Percentiles rank a stretch among this genome's conserved stretches.
Conservation (phyloP, 2,329 filamentous ascomycete genomes). For the Fusarium newnesense region DNA sequence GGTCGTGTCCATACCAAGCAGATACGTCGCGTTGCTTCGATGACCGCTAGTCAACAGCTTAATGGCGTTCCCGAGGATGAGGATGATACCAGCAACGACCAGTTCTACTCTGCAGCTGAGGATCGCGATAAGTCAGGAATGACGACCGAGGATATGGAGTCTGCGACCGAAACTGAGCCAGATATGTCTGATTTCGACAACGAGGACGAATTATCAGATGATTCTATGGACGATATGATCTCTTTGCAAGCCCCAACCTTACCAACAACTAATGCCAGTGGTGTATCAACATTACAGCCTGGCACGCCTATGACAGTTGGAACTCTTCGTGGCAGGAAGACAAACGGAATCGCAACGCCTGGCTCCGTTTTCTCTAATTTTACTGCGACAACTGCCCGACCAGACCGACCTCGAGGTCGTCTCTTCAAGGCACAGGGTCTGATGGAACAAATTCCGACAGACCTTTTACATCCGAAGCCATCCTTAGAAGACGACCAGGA, state of each 20-base stretch:
- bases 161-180: slow-evolving; percentile 69
- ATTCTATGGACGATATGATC: slow-evolving; percentile 93
- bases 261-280: slow-evolving; percentile 80
- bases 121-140: slow-evolving; percentile 73
- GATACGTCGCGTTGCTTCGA: slow-evolving; percentile 58
- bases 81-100: slow-evolving; percentile 87
- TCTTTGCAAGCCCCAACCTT: slow-evolving; percentile 84
- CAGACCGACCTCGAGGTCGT: slow-evolving; percentile 76
- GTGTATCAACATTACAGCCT: slow-evolving; percentile 80
- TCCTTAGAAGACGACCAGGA: slow-evolving; percentile 83
- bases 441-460: slow-evolving; percentile 75
- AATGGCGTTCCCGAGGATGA: slow-evolving; percentile 71
- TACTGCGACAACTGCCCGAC: slow-evolving; percentile 83
- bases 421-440: slow-evolving; percentile 87
- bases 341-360: slow-evolving; percentile 81
- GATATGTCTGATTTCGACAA: slow-evolving; percentile 73
- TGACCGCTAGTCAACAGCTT: slow-evolving; percentile 54
- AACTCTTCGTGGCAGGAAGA: slow-evolving; percentile 64
- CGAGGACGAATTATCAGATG: slow-evolving; percentile 83
- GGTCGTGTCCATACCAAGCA: slow-evolving; percentile 67
- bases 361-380: slow-evolving; percentile 91
- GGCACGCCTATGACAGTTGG: slow-evolving; percentile 83
- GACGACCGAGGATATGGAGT: slow-evolving; percentile 67
- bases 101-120: slow-evolving; percentile 92
- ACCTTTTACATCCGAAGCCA: slow-evolving; percentile 87